Base-by-base conservation (phyloP, 495 filamentous ascomycete genomes). In the Pseudomonodictys pantanalensis region DNA sequence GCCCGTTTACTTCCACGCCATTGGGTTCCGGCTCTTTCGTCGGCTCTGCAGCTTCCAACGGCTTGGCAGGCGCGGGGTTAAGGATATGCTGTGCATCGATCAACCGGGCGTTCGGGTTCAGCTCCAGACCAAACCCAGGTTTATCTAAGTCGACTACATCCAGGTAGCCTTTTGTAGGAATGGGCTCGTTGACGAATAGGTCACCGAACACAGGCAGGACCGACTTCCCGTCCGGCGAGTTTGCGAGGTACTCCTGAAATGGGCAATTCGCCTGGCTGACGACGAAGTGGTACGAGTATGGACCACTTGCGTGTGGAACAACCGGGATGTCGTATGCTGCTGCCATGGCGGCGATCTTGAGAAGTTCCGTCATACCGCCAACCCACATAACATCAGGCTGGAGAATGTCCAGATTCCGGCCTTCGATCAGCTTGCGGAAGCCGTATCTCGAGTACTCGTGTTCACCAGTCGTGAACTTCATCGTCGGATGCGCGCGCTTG, bases 301-400 rank as follows among this genome's bases (percentile, higher is more conserved):
- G 87, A 3, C 91, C 91, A 51, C 86, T 91, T 7, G 91, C 91
- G 68, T 96, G 91, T 18, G 91, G 91, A n/a, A 96, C 90, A 3
- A 96, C 90, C 25, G 90, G 90, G 35, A 96, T 86, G 68, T 96
- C 91, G 72, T 96, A 96, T 1, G 91, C 91, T 4, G 90, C 83
- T 15, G 91, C 91, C 80, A 92, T 86, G 18, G 90, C 88, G 10
- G 91, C 83, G 54, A 96, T 83, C 73, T 89, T 92, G 63, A 95
- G 87, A 43, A 96, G 79, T 73, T 96, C 91, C 1, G 91, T 96
- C 79, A 96, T 73, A 57, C 91, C 91, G 48, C 91, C 91, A 10
- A 95, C 81, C 91, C 91, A 96, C 91, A 95, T 96, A 43, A 96
- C 90, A 68, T 96, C 91, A 6, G 91, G 91, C 71, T 95, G 91